These are phyloP conservation scores for Trifolium repens DNA, from an alignment of 306 rosid species.

Conservation along the genomic window DNA sequence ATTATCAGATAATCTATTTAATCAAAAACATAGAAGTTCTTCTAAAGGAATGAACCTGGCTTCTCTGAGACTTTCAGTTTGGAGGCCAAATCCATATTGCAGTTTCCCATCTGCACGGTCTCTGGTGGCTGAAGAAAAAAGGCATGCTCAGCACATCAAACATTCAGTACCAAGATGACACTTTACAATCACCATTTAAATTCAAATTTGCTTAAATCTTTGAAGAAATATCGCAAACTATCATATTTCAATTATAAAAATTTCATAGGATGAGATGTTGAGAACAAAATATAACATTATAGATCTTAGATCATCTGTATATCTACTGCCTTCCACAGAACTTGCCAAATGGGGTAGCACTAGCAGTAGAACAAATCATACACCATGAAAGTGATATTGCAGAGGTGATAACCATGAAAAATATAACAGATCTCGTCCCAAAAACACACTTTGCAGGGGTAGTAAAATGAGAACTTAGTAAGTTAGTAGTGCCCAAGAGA, in stretches of 20 bases:
- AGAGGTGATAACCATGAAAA: constrained; percentile 5
- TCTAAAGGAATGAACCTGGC: constrained; percentile 76
- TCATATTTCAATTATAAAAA: neutral
- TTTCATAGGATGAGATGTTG: neutral
- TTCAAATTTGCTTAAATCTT: neutral
- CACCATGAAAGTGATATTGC: constrained; percentile 14
- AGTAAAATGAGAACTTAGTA: neutral
- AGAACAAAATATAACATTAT: constrained; percentile 5
- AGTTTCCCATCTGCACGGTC: constrained; percentile 59
- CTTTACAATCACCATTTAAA: constrained; percentile 24
- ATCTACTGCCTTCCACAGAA: neutral
- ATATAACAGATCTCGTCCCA: too few relatives aligned
- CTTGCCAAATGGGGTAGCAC: constrained; percentile 21
- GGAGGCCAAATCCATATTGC: constrained; percentile 85
- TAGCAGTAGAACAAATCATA: constrained; percentile 2
- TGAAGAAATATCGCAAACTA: neutral
- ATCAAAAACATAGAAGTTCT: constrained; percentile 28
- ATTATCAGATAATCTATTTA: constrained; percentile 27
- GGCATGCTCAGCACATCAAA: constrained; percentile 30
- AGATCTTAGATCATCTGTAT: neutral
- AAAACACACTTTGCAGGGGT: neutral
- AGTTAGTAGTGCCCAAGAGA: constrained; percentile 2
- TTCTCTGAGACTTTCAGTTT: constrained; percentile 83
- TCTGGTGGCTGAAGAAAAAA: constrained; percentile 66
- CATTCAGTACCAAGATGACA: constrained; percentile 16